A percentile compares a stretch with the other conserved stretches of the same genome.
Conservation (phyloP, 2,329 filamentous ascomycete genomes). For the Colletotrichum cuscutae region DNA sequence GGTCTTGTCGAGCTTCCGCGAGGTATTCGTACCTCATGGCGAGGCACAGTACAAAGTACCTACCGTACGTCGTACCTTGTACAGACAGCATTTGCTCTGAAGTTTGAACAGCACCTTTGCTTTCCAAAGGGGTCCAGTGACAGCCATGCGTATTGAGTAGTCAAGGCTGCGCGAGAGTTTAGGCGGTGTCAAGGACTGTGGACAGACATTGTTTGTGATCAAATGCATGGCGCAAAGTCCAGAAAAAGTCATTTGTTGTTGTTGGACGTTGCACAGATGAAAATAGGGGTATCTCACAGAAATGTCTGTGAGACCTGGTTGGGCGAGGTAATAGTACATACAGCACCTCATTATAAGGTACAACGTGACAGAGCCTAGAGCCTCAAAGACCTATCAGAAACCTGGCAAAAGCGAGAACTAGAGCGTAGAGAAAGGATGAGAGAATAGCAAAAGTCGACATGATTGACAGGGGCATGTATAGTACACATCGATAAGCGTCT, state of each 20-base stretch:
- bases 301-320: not conserved
- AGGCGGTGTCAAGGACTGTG: conserved; percentile 6
- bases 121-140: not conserved
- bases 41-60: too few relatives aligned
- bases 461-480: conserved; percentile 24
- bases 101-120: not conserved
- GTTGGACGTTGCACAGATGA: not conserved
- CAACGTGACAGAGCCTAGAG: too few relatives aligned
- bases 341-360: too few relatives aligned
- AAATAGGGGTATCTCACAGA: not conserved
- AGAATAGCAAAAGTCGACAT: not conserved
- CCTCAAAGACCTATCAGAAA: not conserved
- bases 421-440: not conserved
- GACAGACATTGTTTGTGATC: not conserved
- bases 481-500: conserved; percentile 20
- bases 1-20: not conserved
- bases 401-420: not conserved
- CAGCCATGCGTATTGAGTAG: not conserved
- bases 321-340: too few relatives aligned
- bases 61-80: too few relatives aligned
- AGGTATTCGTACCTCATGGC: not conserved
- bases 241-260: not conserved
- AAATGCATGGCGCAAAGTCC: not conserved
- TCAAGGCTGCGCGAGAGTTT: not conserved
- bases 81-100: too few relatives aligned